These are phyloP conservation scores for Brasilioporus rufonigricans DNA, from an alignment of 768 basidiomycete species.

Conservation along the genomic window DNA sequence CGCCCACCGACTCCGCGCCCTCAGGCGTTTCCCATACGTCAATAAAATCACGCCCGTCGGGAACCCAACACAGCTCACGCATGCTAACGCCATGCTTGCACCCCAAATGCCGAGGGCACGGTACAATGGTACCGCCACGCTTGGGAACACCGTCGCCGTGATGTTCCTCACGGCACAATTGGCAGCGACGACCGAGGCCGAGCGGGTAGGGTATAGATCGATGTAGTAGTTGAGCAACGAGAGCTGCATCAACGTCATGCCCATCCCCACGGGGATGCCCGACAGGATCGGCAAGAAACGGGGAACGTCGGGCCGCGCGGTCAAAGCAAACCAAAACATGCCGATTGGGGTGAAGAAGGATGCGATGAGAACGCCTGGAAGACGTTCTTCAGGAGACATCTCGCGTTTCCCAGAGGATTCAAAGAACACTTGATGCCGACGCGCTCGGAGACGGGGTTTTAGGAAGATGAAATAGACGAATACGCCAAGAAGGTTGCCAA, in stretches of 20 bases:
- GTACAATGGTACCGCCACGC: conserved; percentile 25
- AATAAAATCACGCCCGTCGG: conserved; percentile 20
- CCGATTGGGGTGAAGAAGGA: conserved; percentile 28
- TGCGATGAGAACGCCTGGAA: conserved; percentile 24
- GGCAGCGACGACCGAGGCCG: conserved; percentile 29
- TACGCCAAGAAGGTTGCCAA: conserved; percentile 27
- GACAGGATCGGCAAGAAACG: conserved; percentile 18
- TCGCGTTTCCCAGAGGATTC: conserved; percentile 22
- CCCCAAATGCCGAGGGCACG: conserved; percentile 13
- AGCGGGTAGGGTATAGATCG: conserved; percentile 30
- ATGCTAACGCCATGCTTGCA: conserved; percentile 21
- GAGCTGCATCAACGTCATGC: conserved; percentile 29
- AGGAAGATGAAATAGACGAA: conserved; percentile 25
- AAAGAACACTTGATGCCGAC: conserved; percentile 11
- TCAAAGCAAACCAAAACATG: conserved; percentile 28
- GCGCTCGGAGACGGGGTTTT: conserved; percentile 20
- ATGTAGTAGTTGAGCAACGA: conserved; percentile 30
- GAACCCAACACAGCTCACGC: conserved; percentile 24
- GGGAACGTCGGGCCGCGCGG: conserved; percentile 14
- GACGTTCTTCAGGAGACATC: conserved; percentile 27
- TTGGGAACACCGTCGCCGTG: conserved; percentile 22
- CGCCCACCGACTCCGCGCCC: conserved; percentile 27
- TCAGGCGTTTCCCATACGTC: conserved; percentile 20
- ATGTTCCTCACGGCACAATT: conserved; percentile 26
- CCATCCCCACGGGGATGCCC: conserved; percentile 27